Percentiles rank a stretch among this genome's conserved stretches.
phyloP scores from a whole-genome alignment of 495 filamentous ascomycete species.

The Bacidia gigantensis region DNA sequence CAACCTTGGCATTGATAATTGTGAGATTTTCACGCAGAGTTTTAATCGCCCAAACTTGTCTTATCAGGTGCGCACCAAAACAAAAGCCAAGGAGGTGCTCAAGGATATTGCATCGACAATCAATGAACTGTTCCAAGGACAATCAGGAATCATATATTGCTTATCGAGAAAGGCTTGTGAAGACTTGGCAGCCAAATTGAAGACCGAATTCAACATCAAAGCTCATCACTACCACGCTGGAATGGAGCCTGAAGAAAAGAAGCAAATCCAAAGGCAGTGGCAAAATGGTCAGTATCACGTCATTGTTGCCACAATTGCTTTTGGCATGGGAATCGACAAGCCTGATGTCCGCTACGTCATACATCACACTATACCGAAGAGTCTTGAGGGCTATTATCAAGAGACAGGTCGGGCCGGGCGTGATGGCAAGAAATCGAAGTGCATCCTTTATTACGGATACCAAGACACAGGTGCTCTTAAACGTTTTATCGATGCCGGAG shows the following conservation, averaged over 20 bases:
- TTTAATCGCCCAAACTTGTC: constrained; percentile 89
- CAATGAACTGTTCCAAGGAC: constrained; percentile 42
- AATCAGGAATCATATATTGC: constrained; percentile 91
- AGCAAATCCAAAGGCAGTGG: constrained; percentile 61
- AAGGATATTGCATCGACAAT: constrained; percentile 61
- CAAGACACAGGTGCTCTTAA: constrained; percentile 48
- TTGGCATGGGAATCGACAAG: constrained; percentile 99
- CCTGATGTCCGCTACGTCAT: constrained; percentile 90
- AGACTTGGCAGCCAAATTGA: constrained; percentile 55
- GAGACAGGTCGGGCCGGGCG: constrained; percentile 91
- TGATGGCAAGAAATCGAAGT: constrained; percentile 75
- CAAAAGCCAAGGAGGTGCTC: constrained; percentile 43
- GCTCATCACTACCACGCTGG: constrained; percentile 79
- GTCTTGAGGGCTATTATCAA: constrained; percentile 96
- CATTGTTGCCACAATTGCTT: constrained; percentile 97
- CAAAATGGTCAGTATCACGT: constrained; percentile 66
- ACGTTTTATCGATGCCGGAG: constrained; percentile 66
- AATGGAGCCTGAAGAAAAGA: constrained; percentile 50
- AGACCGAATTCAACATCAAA: constrained; percentile 44
- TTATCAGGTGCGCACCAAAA: constrained; percentile 58
- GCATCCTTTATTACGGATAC: constrained; percentile 80
- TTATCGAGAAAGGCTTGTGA: constrained; percentile 76
- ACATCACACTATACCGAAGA: constrained; percentile 82
- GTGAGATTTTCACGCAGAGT: constrained; percentile 69
- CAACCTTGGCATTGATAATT: constrained; percentile 67